Percentiles rank a stretch among this genome's conserved stretches.
Conservation (phyloP, 2,329 filamentous ascomycete genomes). For the Zymoseptoria pseudotritici region DNA sequence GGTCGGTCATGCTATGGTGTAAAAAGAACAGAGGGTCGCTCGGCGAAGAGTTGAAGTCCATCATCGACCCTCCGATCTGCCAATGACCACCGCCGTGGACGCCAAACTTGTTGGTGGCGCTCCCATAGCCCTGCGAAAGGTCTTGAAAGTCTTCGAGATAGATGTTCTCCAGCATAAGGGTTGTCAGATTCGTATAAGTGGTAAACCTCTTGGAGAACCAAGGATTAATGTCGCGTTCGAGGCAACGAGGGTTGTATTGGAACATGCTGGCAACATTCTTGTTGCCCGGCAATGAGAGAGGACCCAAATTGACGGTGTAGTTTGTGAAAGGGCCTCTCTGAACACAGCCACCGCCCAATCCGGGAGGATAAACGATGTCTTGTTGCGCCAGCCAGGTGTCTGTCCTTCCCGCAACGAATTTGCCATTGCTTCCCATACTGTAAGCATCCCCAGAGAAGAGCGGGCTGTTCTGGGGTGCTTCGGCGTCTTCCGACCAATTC, state of each 20-base stretch:
- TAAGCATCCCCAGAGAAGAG: constrained; percentile 50
- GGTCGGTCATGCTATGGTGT: constrained; percentile 40
- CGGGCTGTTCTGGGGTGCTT: constrained; percentile 34
- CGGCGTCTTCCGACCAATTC: constrained; percentile 26
- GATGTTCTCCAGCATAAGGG: constrained; percentile 13
- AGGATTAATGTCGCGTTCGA: constrained; percentile 19
- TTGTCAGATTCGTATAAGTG: constrained; percentile 16
- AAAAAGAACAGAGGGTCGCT: constrained; percentile 44
- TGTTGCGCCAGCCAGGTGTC: constrained; percentile 23
- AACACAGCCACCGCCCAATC: constrained; percentile 51
- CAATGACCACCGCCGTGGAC: constrained; percentile 43
- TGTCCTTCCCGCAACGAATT: constrained; percentile 20
- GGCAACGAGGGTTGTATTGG: constrained; percentile 17
- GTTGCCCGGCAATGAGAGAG: constrained; percentile 23
- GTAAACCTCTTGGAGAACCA: constrained; percentile 16
- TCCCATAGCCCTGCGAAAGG: constrained; percentile 24
- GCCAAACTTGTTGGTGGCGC: constrained; percentile 25
- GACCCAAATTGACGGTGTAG: constrained; percentile 27
- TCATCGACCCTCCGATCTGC: constrained; percentile 39
- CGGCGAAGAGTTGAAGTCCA: constrained; percentile 40
- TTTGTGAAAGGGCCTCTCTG: constrained; percentile 46
- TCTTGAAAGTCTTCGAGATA: constrained; percentile 24
- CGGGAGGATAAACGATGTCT: constrained; percentile 38
- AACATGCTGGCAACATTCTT: constrained; percentile 23
- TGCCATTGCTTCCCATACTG: constrained; percentile 29